Evolutionary conservation across 148 eudicot species (phyloP).

Genomic region (Fagopyrum tataricum): DNA sequence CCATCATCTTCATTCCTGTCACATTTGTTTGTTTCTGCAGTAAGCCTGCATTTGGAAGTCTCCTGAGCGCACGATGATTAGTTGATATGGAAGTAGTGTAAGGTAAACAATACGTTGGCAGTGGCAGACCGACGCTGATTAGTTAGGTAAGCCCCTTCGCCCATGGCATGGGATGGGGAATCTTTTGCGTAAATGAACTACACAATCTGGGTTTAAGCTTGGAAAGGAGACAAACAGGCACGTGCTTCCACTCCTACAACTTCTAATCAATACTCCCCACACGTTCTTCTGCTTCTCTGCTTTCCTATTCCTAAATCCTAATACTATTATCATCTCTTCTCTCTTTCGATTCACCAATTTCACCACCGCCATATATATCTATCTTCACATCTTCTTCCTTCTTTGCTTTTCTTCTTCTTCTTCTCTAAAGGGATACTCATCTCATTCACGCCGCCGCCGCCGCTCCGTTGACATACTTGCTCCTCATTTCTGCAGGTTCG

Average conservation of each 20-base stretch:
- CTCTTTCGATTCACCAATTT: not conserved
- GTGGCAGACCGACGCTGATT: too few relatives aligned
- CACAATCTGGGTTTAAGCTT: not conserved
- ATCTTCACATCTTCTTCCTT: not conserved
- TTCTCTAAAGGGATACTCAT: not conserved
- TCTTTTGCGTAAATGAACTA: too few relatives aligned
- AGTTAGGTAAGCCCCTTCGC: too few relatives aligned
- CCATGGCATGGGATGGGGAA: too few relatives aligned
- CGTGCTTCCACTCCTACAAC: slow-evolving; percentile 5
- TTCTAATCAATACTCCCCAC: not conserved
- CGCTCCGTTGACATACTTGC: not conserved
- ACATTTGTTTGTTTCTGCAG: too few relatives aligned
- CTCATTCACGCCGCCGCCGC: not conserved
- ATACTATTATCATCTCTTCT: not conserved
- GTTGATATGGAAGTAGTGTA: too few relatives aligned
- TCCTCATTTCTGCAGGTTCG: not conserved
- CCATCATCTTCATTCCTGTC: too few relatives aligned
- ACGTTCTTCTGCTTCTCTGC: not conserved
- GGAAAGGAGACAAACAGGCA: slow-evolving; percentile 3
- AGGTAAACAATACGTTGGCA: too few relatives aligned
- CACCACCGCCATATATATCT: slow-evolving; percentile 7
- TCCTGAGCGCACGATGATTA: too few relatives aligned
- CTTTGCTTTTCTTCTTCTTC: not conserved
- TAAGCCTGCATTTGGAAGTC: too few relatives aligned
- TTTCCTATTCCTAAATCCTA: too few relatives aligned